Evolutionary conservation across 164 flowering plant species (phyloP), one percentile per base, ranked within the genome.

Genomic region (Umbilicus rupestris): DNA sequence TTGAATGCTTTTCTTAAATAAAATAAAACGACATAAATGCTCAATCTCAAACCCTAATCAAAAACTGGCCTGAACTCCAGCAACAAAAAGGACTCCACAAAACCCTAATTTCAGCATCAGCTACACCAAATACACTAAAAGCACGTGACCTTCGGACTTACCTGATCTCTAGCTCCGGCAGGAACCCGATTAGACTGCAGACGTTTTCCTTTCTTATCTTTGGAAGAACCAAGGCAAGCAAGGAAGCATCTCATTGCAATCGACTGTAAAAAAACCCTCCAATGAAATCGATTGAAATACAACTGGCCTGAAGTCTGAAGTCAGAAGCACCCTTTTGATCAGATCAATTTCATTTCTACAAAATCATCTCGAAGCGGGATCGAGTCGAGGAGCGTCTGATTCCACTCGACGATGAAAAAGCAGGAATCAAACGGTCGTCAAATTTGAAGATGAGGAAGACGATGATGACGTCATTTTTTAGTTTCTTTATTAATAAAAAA

Each of bases 201-300:
- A 17, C 74, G 72, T 52, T n/a, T 1, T 52, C 77, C 73, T 22
- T 44, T 78, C 24, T 52, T 45, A 52, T 76, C 78, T 68, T 83
- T 79, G 47, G 77, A 78, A 26, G 80, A 70, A 57, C 92, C 87
- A 69, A 86, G 84, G 70, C 92, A 86, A 2, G 75, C 88, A 63
- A 81, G 84, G 77, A 86, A 83, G 63, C 88, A 86, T 67, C 92
- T 87, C 88, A 84, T 86, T 52, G 6, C 14, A 20, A 14, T 1
- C 20, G n/a, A 15, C n/a, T 14, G 17, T 17, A 19, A 7, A 22
- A 62, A 55, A 71, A 24, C 26, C 59, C 59, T 14, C 28, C 17
- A 42, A 45, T 19, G 16, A 10, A 30, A 68, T 22, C 20, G 20
- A 31, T 20, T 14, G 30, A 67, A 19, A 52, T 6, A 3, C 20